phyloP scores from a whole-genome alignment of 805 yeast genomes.

The Ogataea saltuana region DNA sequence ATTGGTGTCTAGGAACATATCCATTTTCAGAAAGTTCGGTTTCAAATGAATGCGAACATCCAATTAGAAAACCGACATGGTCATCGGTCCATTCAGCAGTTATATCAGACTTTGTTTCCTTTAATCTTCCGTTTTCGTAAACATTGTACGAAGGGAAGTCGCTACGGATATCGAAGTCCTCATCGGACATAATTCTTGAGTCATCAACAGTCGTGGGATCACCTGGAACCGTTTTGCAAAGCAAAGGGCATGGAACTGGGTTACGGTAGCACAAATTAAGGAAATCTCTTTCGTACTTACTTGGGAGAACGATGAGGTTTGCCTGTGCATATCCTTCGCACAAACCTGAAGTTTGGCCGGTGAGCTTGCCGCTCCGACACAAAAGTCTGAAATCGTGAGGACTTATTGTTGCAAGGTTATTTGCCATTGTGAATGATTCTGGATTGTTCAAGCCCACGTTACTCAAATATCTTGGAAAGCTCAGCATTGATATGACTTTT shows the following conservation, averaged over 20 bases:
- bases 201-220: constrained; percentile 27
- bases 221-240: constrained; percentile 20
- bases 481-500: no score
- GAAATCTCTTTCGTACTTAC: constrained; percentile 37
- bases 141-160: constrained; percentile 40
- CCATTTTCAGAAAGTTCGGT: constrained; percentile 35
- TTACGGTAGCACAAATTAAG: constrained; percentile 38
- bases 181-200: constrained; percentile 12
- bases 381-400: constrained; percentile 11
- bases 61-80: constrained; percentile 44
- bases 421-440: neutral
- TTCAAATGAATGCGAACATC: constrained; percentile 46
- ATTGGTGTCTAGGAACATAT: constrained; percentile 32
- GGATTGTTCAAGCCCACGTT: neutral
- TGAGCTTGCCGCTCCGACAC: constrained; percentile 8
- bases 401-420: neutral
- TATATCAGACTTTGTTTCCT: constrained; percentile 29
- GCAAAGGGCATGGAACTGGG: constrained; percentile 43
- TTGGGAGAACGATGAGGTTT: constrained; percentile 40
- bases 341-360: constrained; percentile 16
- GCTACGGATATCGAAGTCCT: constrained; percentile 34
- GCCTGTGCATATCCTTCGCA: constrained; percentile 39
- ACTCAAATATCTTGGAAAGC: neutral
- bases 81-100: constrained; percentile 35
- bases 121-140: constrained; percentile 36